Evolutionary conservation across 1,284 basidiomycete genomes (phyloP).

Genomic region (Neolentinus lepideus): DNA sequence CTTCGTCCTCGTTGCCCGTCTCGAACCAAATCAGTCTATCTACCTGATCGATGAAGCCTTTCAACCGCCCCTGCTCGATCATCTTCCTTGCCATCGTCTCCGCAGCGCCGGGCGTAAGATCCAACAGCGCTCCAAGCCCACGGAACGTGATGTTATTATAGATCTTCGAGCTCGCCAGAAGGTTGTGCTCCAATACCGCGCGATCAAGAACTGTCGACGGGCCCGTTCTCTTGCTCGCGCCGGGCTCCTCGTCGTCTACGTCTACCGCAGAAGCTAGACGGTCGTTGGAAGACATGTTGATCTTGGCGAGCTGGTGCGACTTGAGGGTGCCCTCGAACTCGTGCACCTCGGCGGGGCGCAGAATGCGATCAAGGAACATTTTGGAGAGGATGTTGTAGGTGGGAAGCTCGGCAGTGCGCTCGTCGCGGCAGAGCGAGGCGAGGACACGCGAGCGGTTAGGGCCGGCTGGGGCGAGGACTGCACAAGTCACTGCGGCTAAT

Average conservation of each 20-base stretch:
- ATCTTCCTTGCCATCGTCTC: slow-evolving; percentile 93
- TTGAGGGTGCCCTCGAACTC: slow-evolving; percentile 86
- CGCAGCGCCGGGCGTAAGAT: slow-evolving; percentile 80
- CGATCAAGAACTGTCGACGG: slow-evolving; percentile 95
- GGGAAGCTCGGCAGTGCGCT: slow-evolving; percentile 74
- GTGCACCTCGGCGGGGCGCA: slow-evolving; percentile 83
- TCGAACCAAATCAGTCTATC: slow-evolving; percentile 91
- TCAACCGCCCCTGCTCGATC: slow-evolving; percentile 92
- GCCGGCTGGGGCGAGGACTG: slow-evolving; percentile 95
- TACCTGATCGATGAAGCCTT: slow-evolving; percentile 91
- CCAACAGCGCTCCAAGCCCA: slow-evolving; percentile 80
- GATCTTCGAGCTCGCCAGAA: slow-evolving; percentile 90
- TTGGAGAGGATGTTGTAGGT: slow-evolving; percentile 90
- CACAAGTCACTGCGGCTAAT: slow-evolving; percentile 88
- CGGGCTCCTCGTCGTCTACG: slow-evolving; percentile 40
- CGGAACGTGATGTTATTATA: slow-evolving; percentile 93
- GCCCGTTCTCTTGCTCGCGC: slow-evolving; percentile 62
- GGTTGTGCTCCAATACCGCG: slow-evolving; percentile 97
- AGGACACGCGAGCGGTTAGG: slow-evolving; percentile 91
- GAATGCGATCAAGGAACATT: slow-evolving; percentile 96
- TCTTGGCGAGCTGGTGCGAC: slow-evolving; percentile 88
- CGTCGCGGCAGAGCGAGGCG: slow-evolving; percentile 90
- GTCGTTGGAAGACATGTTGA: slow-evolving; percentile 77
- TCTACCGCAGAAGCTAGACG: slow-evolving; percentile 58
- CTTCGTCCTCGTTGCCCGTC: slow-evolving; percentile 72